phyloP scores from a whole-genome alignment of 495 filamentous ascomycete species.

The Apiosordaria backusii region DNA sequence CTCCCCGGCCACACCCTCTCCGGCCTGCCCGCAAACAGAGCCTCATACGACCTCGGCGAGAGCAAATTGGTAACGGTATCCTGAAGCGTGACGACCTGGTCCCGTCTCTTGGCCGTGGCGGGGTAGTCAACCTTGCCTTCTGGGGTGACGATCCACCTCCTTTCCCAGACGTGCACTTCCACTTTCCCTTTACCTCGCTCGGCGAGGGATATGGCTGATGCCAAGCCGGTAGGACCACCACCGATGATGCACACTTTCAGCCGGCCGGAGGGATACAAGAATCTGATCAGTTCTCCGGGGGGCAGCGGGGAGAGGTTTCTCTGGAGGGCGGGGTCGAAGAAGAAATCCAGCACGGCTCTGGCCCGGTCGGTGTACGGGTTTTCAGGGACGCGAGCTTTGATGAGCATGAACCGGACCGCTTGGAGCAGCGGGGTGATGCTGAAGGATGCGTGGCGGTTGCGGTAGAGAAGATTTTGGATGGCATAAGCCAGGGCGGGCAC shows the following conservation, averaged over 20 bases:
- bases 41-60: slow-evolving; percentile 24
- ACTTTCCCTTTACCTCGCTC: slow-evolving; percentile 34
- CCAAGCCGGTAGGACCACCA: slow-evolving; percentile 35
- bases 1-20: slow-evolving; percentile 36
- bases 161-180: slow-evolving; percentile 36
- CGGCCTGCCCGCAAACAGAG: slow-evolving; percentile 30
- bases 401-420: slow-evolving; percentile 35
- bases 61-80: slow-evolving; percentile 34
- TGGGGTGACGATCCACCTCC: slow-evolving; percentile 25
- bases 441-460: slow-evolving; percentile 33
- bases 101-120: slow-evolving; percentile 25
- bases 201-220: slow-evolving; percentile 37
- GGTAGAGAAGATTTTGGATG: slow-evolving; percentile 30
- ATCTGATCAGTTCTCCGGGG: slow-evolving; percentile 24
- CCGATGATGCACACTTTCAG: slow-evolving; percentile 34
- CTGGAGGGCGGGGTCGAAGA: slow-evolving; percentile 37
- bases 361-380: slow-evolving; percentile 23
- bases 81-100: slow-evolving; percentile 37
- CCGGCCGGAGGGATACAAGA: slow-evolving; percentile 33
- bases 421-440: slow-evolving; percentile 32
- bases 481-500: slow-evolving; percentile 27
- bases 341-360: slow-evolving; percentile 34
- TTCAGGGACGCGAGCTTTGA: slow-evolving; percentile 32
- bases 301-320: slow-evolving; percentile 30
- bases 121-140: slow-evolving; percentile 30